Evolutionary conservation across 495 filamentous ascomycete species (phyloP), one percentile per base, ranked within the genome.

Genomic region (Glutinoglossum americanum): DNA sequence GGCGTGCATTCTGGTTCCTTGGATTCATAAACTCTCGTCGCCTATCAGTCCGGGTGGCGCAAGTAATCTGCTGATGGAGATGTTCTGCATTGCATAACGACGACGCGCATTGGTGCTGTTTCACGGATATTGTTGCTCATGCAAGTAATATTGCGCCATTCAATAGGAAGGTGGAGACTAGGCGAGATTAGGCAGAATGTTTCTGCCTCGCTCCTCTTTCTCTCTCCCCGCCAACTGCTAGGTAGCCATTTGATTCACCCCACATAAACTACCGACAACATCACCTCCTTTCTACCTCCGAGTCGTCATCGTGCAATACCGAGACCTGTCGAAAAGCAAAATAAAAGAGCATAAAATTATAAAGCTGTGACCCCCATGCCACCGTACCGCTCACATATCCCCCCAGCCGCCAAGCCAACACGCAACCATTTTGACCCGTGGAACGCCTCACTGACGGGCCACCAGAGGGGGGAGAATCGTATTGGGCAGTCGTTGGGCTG

Each of bases 391-490:
- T 11, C 33, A n/a, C 21, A 33, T 21, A 28, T 32, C 17, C 23
- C 33, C 10, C 27, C 53, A 7, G 33, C 53, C 11, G 33, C 53
- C 19, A 55, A 55, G 53, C 44, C 44, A 27, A 19, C 51, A 19
- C 51, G 51, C 32, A 27, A 57, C n/a, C 6, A 7, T 6, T 89
- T 86, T 67, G 87, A 94, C 64, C 72, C 84, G 33, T 95, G 85
- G 84, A 89, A 87, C 68, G 83, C 83, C 23, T 78, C 77, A 17
- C 79, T 83, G 0, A 82, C 85, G 6, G 89, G 89, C 55, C 87
- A 95, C 66, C 88, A 95, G 68, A 73, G 75, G 32, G 79, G 82
- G 59, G 81, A 89, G 37, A 78, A 77, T 56, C 70, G 70, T 15
- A 70, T 73, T 13, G 74, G 72, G 35, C 17, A 35, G 5, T 79